phyloP scores from a whole-genome alignment of 2,329 filamentous ascomycete species.

The Apiospora aurea region DNA sequence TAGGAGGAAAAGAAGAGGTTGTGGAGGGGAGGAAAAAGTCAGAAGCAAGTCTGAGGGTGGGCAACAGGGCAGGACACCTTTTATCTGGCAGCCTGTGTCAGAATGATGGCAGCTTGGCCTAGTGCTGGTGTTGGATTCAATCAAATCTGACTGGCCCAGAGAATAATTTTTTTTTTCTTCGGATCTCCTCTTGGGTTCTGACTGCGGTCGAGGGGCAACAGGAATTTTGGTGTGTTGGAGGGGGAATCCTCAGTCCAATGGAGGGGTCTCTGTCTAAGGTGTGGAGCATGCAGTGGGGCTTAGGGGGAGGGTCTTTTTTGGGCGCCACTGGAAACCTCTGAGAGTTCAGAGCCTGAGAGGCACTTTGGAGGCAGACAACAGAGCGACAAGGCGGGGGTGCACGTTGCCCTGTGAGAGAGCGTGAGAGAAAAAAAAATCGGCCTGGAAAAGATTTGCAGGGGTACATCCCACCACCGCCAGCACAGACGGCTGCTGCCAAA shows the following conservation, averaged over 20 bases:
- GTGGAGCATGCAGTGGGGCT: not conserved
- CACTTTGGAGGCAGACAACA: not conserved
- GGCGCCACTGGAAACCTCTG: constrained; percentile 12
- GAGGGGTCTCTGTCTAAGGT: constrained; percentile 20
- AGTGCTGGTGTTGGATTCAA: constrained; percentile 19
- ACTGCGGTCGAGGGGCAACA: constrained; percentile 23
- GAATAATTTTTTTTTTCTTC: constrained; percentile 24
- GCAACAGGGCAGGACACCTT: constrained; percentile 17
- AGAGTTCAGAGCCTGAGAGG: not conserved
- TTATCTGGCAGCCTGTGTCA: constrained; percentile 15
- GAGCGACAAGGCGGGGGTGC: constrained; percentile 8
- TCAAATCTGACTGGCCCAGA: constrained; percentile 21
- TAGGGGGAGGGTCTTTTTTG: not conserved
- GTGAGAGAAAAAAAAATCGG: not conserved
- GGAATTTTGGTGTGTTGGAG: constrained; percentile 24
- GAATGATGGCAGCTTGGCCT: constrained; percentile 11
- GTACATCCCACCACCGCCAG: constrained; percentile 23
- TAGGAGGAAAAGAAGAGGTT: constrained; percentile 23
- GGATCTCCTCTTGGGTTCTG: not conserved
- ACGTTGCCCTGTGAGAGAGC: constrained; percentile 19
- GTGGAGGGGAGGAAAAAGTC: constrained; percentile 20
- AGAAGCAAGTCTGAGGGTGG: constrained; percentile 9
- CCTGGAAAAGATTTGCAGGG: constrained; percentile 21
- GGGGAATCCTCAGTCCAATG: constrained; percentile 15
- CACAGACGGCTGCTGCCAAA: not conserved